phyloP scores from a whole-genome alignment of 495 filamentous ascomycete species.

The Penicillium paxilli region DNA sequence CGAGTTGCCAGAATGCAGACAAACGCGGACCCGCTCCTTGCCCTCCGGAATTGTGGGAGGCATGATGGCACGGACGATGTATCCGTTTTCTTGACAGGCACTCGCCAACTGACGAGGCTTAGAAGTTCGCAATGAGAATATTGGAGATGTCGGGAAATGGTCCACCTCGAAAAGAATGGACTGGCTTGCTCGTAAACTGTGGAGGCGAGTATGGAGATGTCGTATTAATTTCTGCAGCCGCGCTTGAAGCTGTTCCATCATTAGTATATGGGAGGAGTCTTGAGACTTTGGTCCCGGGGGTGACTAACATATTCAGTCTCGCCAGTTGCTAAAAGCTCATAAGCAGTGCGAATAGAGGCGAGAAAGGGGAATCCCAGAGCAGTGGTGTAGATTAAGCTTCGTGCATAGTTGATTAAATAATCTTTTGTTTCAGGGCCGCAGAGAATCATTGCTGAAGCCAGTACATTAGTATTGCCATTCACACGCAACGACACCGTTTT shows the following conservation, averaged over 20 bases:
- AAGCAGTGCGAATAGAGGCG: constrained; percentile 46
- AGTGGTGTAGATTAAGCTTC: constrained; percentile 49
- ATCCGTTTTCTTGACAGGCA: constrained; percentile 35
- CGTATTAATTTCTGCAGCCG: constrained; percentile 37
- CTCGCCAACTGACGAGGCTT: constrained; percentile 31
- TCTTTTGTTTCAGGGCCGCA: constrained; percentile 41
- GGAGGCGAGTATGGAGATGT: constrained; percentile 35
- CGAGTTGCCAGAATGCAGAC: constrained; percentile 52
- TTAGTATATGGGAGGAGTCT: background rate
- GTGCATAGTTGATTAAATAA: constrained; percentile 49
- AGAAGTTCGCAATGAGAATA: constrained; percentile 45
- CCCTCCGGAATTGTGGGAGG: constrained; percentile 49
- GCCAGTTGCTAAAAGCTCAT: constrained; percentile 42
- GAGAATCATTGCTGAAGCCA: constrained; percentile 41
- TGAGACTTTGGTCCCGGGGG: too few species aligned
- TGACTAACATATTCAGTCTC: constrained; percentile 39
- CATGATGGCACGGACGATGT: constrained; percentile 47
- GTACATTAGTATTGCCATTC: background rate
- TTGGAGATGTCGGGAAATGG: constrained; percentile 43
- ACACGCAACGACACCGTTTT: background rate
- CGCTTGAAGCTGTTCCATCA: constrained; percentile 30
- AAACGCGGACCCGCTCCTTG: constrained; percentile 48
- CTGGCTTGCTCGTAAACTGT: constrained; percentile 24
- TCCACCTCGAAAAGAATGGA: constrained; percentile 36
- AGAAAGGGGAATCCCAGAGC: constrained; percentile 50